These are phyloP conservation scores for Flaveria bidentis DNA, from an alignment of 129 eudicot genomes.

Conservation along the genomic window DNA sequence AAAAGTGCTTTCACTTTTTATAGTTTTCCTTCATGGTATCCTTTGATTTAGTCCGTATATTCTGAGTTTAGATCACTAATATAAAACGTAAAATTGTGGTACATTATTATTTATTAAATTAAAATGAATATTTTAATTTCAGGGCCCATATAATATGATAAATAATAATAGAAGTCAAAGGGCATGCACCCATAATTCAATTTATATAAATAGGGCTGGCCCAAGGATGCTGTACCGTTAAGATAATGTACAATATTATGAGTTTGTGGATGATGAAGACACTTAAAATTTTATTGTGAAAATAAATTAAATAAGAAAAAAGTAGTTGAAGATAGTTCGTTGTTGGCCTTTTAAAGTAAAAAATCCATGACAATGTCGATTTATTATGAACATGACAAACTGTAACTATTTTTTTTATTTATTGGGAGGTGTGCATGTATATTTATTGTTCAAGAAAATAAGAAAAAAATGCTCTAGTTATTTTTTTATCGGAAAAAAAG, in stretches of 20 bases:
- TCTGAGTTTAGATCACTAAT: neutral
- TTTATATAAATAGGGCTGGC: slow-evolving; percentile 19
- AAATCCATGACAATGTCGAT: neutral
- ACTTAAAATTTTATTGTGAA: slow-evolving; percentile 16
- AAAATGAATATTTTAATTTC: neutral
- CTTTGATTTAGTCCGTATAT: neutral
- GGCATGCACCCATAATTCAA: slow-evolving; percentile 24
- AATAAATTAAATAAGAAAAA: neutral
- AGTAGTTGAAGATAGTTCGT: slow-evolving; percentile 24
- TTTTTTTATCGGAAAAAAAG: no score
- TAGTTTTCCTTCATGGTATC: neutral
- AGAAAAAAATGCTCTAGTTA: no score
- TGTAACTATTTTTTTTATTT: neutral
- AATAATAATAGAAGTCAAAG: slow-evolving; percentile 22
- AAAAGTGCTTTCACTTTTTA: neutral
- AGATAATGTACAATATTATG: slow-evolving; percentile 32
- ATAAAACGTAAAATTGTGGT: neutral
- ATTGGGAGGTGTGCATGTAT: no score
- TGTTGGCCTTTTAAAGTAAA: slow-evolving; percentile 19
- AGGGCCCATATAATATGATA: neutral
- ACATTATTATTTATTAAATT: neutral
- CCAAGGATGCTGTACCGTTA: slow-evolving; percentile 25
- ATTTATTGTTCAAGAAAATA: no score
- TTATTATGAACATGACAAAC: slow-evolving; percentile 5
- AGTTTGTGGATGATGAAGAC: slow-evolving; percentile 23